These are phyloP conservation scores for Zychaea mexicana DNA, from an alignment of 371 early-diverging fungal species.

Conservation along the genomic window DNA sequence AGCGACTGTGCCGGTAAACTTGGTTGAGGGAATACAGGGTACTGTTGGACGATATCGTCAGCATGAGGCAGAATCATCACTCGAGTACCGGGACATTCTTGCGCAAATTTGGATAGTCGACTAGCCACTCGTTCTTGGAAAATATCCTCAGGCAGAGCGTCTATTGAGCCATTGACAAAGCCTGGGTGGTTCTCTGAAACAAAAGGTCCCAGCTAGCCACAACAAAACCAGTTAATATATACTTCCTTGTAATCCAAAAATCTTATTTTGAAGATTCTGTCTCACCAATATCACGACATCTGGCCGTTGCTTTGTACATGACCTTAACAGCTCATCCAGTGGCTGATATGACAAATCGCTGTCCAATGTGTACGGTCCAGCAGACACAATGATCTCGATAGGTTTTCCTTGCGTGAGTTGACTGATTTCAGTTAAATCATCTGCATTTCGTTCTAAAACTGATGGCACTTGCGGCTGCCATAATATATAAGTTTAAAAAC, in stretches of 20 bases:
- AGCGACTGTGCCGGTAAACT: slow-evolving; percentile 44
- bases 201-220: slow-evolving; percentile 17
- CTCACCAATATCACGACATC: slow-evolving; percentile 76
- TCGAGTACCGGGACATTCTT: slow-evolving; percentile 39
- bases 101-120: slow-evolving; percentile 43
- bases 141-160: slow-evolving; percentile 63
- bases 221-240: background rate
- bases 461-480: slow-evolving; percentile 39
- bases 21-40: slow-evolving; percentile 85
- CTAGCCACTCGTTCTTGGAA: slow-evolving; percentile 62
- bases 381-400: slow-evolving; percentile 69
- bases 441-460: background rate
- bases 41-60: slow-evolving; percentile 73
- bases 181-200: slow-evolving; percentile 16
- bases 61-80: slow-evolving; percentile 77
- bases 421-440: background rate
- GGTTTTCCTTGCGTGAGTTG: slow-evolving; percentile 36
- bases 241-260: background rate
- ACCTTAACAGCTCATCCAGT: slow-evolving; percentile 67
- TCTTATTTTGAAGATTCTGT: too few species aligned
- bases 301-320: slow-evolving; percentile 63
- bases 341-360: slow-evolving; percentile 80
- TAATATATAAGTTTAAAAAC: background rate
- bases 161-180: slow-evolving; percentile 56
- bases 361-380: slow-evolving; percentile 86